Evolutionary conservation across 306 rosid species (phyloP).

Genomic region (Herpetospermum pedunculosum): DNA sequence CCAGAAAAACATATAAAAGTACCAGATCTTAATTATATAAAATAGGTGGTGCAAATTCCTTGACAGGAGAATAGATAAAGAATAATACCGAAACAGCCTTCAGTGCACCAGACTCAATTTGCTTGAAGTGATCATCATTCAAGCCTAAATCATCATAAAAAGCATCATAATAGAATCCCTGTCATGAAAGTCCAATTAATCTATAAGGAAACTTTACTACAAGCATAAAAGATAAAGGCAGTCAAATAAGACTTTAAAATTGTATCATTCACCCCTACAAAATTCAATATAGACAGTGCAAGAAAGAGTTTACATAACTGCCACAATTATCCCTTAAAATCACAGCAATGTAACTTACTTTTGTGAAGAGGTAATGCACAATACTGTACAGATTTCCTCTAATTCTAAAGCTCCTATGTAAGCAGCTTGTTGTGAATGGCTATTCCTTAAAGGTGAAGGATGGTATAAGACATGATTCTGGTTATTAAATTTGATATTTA

Average conservation of each 20-base stretch:
- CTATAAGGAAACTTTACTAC: neutral
- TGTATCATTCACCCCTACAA: neutral
- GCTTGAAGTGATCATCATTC: conserved; percentile 86
- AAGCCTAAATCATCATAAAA: conserved; percentile 81
- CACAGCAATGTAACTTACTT: neutral
- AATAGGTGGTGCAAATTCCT: neutral
- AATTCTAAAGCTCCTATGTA: neutral
- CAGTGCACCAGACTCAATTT: conserved; percentile 48
- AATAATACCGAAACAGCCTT: conserved; percentile 65
- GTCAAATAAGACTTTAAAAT: neutral
- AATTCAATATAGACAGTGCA: neutral
- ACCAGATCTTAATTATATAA: neutral
- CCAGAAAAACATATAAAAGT: neutral
- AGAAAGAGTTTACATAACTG: neutral
- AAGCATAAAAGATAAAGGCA: neutral
- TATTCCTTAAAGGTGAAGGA: neutral
- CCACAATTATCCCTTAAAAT: neutral
- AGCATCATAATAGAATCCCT: conserved; percentile 95
- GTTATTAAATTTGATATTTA: neutral
- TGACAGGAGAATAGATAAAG: conserved; percentile 11
- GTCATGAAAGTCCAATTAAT: conserved; percentile 16
- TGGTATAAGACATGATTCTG: neutral
- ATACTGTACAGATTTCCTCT: neutral
- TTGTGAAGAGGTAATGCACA: neutral
- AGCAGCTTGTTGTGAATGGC: neutral